Evolutionary conservation across 768 basidiomycete genomes (phyloP).

Genomic region (Antrodiella citrinella): DNA sequence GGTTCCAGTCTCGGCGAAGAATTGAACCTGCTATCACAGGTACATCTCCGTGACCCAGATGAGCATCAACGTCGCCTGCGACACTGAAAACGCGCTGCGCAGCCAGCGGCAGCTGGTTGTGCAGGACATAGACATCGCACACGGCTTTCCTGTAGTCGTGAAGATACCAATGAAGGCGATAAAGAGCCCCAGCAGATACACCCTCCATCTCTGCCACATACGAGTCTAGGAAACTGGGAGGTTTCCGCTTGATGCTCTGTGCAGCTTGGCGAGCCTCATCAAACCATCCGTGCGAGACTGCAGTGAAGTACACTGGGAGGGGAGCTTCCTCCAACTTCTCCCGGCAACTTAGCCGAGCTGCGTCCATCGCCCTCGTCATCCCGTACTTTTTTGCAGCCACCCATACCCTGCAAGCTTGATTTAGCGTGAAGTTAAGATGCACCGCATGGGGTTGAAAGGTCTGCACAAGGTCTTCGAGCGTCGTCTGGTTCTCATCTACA

Average conservation of each 20-base stretch:
- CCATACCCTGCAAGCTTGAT: not conserved
- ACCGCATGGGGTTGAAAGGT: constrained; percentile 11
- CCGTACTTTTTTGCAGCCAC: not conserved
- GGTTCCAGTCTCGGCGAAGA: no score
- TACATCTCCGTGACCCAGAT: no score
- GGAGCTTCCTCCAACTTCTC: not conserved
- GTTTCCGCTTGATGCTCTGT: not conserved
- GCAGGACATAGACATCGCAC: no score
- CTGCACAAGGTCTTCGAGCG: constrained; percentile 13
- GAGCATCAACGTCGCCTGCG: no score
- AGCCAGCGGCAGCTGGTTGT: no score
- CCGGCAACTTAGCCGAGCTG: not conserved
- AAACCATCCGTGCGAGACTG: not conserved
- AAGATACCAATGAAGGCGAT: not conserved
- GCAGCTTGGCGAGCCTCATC: not conserved
- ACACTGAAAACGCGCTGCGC: no score
- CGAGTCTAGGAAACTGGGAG: not conserved
- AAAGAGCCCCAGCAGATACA: not conserved
- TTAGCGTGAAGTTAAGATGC: not conserved
- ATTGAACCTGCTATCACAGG: no score
- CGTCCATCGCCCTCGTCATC: not conserved
- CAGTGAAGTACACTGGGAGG: not conserved
- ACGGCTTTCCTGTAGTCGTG: not conserved
- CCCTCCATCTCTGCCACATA: not conserved
- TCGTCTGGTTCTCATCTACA: constrained; percentile 8